Conservation (phyloP, 805 yeast genomes). For the Sugiyamaella marilandica region DNA sequence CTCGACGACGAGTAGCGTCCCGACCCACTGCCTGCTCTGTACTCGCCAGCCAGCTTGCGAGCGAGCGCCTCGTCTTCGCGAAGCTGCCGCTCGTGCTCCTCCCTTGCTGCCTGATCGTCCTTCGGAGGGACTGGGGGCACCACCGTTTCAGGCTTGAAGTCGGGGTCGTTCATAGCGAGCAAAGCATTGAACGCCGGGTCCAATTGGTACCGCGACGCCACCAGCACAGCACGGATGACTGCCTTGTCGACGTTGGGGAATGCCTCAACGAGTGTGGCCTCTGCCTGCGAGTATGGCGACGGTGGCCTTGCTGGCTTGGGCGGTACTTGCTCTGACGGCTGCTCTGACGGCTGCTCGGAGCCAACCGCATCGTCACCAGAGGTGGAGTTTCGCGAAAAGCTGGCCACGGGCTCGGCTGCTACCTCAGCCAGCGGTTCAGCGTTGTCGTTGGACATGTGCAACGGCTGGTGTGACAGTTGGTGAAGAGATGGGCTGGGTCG, state of each 20-base stretch:
- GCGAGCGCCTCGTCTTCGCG: conserved; percentile 81
- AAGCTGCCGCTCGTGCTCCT: conserved; percentile 40
- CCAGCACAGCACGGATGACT: conserved; percentile 68
- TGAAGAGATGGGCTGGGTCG: not conserved
- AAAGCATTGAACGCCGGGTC: conserved; percentile 89
- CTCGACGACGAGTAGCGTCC: conserved; percentile 12
- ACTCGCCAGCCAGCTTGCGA: conserved; percentile 55
- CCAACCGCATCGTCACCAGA: not conserved
- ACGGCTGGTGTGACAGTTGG: not conserved
- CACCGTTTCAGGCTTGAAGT: conserved; percentile 28
- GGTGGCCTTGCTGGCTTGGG: conserved; percentile 56
- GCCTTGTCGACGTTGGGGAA: conserved; percentile 75
- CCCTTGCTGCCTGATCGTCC: conserved; percentile 27
- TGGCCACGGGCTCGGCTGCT: conserved; percentile 2
- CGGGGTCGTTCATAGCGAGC: conserved; percentile 62
- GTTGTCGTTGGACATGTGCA: not conserved
- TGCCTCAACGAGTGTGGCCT: conserved; percentile 69
- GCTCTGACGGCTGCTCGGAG: not conserved
- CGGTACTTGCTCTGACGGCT: conserved; percentile 36
- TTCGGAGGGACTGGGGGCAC: conserved; percentile 22
- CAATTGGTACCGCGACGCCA: conserved; percentile 76
- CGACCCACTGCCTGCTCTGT: conserved; percentile 7
- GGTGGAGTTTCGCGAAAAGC: not conserved
- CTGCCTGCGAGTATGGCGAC: conserved; percentile 51
- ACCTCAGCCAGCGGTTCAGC: conserved; percentile 4